Evolutionary conservation across 139 green algal species (phyloP), one percentile per base, ranked within the genome.

Genomic region (Nannochloris sp.): DNA sequence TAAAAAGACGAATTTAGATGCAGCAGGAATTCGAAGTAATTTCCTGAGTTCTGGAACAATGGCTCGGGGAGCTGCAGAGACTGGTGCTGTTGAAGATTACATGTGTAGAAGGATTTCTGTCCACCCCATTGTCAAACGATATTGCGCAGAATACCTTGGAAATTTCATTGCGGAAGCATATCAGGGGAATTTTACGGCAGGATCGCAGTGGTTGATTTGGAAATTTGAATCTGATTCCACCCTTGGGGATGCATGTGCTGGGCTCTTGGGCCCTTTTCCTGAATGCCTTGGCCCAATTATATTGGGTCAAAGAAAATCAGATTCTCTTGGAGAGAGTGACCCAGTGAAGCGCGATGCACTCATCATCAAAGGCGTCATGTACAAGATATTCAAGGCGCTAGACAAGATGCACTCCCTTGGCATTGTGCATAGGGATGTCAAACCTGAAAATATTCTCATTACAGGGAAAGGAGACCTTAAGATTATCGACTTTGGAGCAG

Each of bases 401-500:
- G 64, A 71, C 11, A 11, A 12, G 31, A 68, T 95, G 74, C 88
- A 95, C 73, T 75, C 64, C 4, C 61, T 94, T 46, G 88, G 88
- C 57, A 90, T 95, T 31, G 85, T 95, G 40, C 88, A 95, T 74
- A 71, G 88, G 6, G 88, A 95, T 73, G 71, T 96, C 40, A 96
- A 96, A 79, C 88, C 88, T 8, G 83, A 88, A 31, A 92, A 92
- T 79, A 76, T 95, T 61, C 75, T 94, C 9, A 72, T 94, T 61
- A 95, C 87, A 12, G 67, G 63, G 2, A 65, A 82, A 14, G 87
- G 86, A 1, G 29, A 87, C 25, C 59, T 76, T 60, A 96, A 95
- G 72, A 75, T 96, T 65, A 94, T 96, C 12, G 89, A 96, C 64
- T 95, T 96, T 80, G 89, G 89, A 4, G 89, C 89, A 5, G 85